phyloP scores from a whole-genome alignment of 805 yeast genomes.

The Lipomyces japonicus region DNA sequence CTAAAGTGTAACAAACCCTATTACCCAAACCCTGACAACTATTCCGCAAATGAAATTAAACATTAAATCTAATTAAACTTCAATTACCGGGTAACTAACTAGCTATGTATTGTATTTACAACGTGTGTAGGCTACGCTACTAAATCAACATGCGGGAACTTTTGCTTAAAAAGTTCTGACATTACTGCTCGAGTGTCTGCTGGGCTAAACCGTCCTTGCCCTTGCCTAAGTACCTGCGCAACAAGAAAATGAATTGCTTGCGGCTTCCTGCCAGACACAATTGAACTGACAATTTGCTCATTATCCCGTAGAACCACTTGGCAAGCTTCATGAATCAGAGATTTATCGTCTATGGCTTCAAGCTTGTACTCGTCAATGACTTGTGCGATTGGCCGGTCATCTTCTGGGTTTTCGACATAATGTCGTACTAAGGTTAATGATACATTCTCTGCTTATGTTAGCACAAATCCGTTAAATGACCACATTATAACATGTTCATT shows the following conservation, averaged over 20 bases:
- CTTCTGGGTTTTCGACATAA: conserved; percentile 45
- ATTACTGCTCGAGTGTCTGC: conserved; percentile 35
- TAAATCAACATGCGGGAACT: not conserved
- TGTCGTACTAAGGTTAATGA: conserved; percentile 49
- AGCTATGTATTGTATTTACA: too few species aligned
- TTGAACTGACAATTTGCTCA: conserved; percentile 53
- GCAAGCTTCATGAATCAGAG: conserved; percentile 47
- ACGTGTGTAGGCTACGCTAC: not conserved
- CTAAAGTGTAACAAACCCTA: too few species aligned
- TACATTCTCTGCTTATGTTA: conserved; percentile 52
- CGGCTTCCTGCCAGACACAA: conserved; percentile 54
- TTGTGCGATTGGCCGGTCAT: conserved; percentile 32
- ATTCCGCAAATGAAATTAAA: too few species aligned
- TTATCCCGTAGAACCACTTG: conserved; percentile 44
- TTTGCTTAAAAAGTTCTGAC: conserved; percentile 5
- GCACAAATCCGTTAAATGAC: not conserved
- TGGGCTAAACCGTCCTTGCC: conserved; percentile 57
- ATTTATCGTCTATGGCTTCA: conserved; percentile 37
- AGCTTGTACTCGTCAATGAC: conserved; percentile 51
- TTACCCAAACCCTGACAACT: too few species aligned
- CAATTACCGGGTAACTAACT: too few species aligned
- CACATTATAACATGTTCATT: conserved; percentile 43
- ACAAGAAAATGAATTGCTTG: conserved; percentile 71
- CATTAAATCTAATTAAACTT: too few species aligned
- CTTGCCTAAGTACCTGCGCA: conserved; percentile 78